phyloP scores from a whole-genome alignment of 2,329 filamentous ascomycete genomes.

The Paracoccidioides brasiliensis region DNA sequence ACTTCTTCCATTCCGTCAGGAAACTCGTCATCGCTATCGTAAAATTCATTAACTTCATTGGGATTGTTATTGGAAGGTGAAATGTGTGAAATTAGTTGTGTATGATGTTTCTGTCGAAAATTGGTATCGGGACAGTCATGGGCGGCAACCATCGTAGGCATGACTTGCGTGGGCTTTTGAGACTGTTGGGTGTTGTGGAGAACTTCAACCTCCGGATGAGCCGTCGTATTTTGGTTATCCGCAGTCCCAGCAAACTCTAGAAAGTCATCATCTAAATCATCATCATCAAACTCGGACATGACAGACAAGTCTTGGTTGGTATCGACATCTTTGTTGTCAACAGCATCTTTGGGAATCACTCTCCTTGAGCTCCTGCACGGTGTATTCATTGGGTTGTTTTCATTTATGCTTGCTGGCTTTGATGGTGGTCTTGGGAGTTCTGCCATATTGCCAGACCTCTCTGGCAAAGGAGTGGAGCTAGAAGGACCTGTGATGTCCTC shows the following conservation, averaged over 20 bases:
- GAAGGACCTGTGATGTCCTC: slow-evolving; percentile 22
- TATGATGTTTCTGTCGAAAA: background rate
- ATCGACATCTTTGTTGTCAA: background rate
- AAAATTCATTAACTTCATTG: slow-evolving; percentile 44
- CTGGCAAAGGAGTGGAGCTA: slow-evolving; percentile 33
- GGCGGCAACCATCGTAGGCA: background rate
- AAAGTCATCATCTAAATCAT: slow-evolving; percentile 35
- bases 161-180: background rate
- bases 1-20: slow-evolving; percentile 46
- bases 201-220: background rate
- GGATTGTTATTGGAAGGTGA: background rate
- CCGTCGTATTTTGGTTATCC: background rate
- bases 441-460: slow-evolving; percentile 19
- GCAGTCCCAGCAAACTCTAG: slow-evolving; percentile 22
- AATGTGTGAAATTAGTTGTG: background rate
- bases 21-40: slow-evolving; percentile 52
- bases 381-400: slow-evolving; percentile 6
- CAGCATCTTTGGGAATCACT: background rate
- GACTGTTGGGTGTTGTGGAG: background rate
- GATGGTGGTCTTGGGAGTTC: slow-evolving; percentile 23
- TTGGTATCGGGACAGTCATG: background rate
- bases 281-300: slow-evolving; percentile 35
- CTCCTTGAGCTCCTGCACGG: slow-evolving; percentile 16
- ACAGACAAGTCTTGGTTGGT: background rate
- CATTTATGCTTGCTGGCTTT: slow-evolving; percentile 9